Conservation (phyloP, 257 asterid species). For the Ophiorrhiza pumila region DNA sequence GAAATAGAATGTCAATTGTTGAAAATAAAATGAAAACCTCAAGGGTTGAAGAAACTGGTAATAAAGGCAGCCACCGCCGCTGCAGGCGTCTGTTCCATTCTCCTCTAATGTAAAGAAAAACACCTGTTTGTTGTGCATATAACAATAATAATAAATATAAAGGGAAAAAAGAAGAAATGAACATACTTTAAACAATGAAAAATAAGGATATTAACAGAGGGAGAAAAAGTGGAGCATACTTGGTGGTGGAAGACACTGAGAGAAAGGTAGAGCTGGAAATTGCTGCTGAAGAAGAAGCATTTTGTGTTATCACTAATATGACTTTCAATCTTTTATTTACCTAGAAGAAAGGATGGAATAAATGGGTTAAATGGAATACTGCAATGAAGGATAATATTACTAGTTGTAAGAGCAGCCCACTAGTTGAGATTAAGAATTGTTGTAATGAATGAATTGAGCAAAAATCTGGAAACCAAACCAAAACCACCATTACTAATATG, state of each 20-base stretch:
- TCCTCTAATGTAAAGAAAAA: not conserved
- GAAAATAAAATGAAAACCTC: not conserved
- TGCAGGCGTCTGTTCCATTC: not conserved
- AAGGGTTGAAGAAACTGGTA: not conserved
- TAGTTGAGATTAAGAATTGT: no score
- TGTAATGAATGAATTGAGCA: no score
- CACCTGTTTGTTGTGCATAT: not conserved
- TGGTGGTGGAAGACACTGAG: slow-evolving; percentile 6
- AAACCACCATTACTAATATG: no score
- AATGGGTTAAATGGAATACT: no score
- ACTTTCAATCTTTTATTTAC: no score
- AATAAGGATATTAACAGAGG: not conserved
- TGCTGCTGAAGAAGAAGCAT: slow-evolving; percentile 13
- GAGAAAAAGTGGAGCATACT: not conserved
- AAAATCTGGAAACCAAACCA: no score
- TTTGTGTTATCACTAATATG: not conserved
- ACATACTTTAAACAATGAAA: not conserved
- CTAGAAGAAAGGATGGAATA: no score
- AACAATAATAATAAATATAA: not conserved
- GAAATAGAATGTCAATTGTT: not conserved
- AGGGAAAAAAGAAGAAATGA: no score
- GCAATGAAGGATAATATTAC: no score
- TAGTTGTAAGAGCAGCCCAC: no score
- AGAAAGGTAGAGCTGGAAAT: not conserved
- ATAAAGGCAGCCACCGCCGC: not conserved